Percentiles rank a stretch among this genome's conserved stretches.
phyloP scores from a whole-genome alignment of 2,329 filamentous ascomycete species.

The Colletotrichum tamarilloi region DNA sequence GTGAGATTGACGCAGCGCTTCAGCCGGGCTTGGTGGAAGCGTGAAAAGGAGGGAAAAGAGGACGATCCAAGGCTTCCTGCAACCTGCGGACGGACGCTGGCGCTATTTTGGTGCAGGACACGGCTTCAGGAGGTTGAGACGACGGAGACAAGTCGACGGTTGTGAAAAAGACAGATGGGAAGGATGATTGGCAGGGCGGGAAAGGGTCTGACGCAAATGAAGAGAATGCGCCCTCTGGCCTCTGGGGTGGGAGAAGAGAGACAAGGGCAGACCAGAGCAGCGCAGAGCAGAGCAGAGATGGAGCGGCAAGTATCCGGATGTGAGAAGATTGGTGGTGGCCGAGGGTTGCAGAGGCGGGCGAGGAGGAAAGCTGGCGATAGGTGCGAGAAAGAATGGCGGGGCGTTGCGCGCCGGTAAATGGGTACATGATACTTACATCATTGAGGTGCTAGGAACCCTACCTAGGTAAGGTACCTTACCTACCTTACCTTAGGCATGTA shows the following conservation, averaged over 20 bases:
- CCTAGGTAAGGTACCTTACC: no score
- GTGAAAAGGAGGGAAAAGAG: neutral
- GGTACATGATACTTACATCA: slow-evolving; percentile 3
- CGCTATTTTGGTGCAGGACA: slow-evolving; percentile 32
- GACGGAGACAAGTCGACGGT: slow-evolving; percentile 18
- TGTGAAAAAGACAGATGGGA: slow-evolving; percentile 21
- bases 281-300: neutral
- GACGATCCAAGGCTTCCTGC: slow-evolving; percentile 7
- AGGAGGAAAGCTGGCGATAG: slow-evolving; percentile 22
- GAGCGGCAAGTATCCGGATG: neutral
- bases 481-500: neutral
- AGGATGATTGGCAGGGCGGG: slow-evolving; percentile 34
- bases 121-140: slow-evolving; percentile 33
- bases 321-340: slow-evolving; percentile 1
- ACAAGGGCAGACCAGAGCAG: neutral
- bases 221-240: neutral
- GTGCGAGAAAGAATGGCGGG: neutral
- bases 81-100: slow-evolving; percentile 27
- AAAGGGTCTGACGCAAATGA: slow-evolving; percentile 30
- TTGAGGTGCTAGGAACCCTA: neutral
- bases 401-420: slow-evolving; percentile 6
- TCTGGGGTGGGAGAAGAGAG: neutral
- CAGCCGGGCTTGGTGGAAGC: slow-evolving; percentile 10
- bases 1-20: slow-evolving; percentile 27
- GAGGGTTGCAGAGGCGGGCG: neutral